These are phyloP conservation scores for Paraconiothyrium sp. DNA, from an alignment of 2,329 filamentous ascomycete species.

Conservation along the genomic window DNA sequence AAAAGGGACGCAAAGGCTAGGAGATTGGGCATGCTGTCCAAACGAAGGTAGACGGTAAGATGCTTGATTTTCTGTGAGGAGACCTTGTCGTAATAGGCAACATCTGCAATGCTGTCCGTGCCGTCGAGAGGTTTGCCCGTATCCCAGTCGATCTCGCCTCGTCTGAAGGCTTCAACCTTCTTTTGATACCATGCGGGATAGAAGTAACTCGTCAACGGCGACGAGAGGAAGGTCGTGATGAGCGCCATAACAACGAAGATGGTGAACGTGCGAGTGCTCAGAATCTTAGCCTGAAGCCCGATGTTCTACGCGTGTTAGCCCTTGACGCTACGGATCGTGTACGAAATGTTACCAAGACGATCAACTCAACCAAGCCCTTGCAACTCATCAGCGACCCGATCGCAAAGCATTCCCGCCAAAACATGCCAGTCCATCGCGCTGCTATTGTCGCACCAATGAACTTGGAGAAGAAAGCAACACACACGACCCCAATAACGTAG, in stretches of 20 bases:
- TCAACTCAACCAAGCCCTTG: conserved; percentile 93
- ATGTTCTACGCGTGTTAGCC: conserved; percentile 68
- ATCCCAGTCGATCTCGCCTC: conserved; percentile 93
- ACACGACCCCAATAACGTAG: conserved; percentile 85
- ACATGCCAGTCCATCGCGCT: conserved; percentile 76
- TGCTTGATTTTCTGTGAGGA: conserved; percentile 64
- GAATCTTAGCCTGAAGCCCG: conserved; percentile 81
- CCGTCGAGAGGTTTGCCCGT: conserved; percentile 57
- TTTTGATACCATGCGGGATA: conserved; percentile 82
- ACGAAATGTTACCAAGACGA: conserved; percentile 78
- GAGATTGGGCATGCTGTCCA: conserved; percentile 84
- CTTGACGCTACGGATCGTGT: conserved; percentile 1
- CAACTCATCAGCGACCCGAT: conserved; percentile 96
- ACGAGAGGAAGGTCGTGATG: conserved; percentile 84
- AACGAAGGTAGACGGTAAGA: conserved; percentile 80
- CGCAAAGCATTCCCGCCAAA: conserved; percentile 89
- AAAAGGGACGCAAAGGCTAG: conserved; percentile 85
- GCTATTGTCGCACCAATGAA: conserved; percentile 83
- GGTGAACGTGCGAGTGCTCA: conserved; percentile 84
- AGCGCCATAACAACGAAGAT: conserved; percentile 96
- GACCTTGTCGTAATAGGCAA: conserved; percentile 60
- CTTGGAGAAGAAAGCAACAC: conserved; percentile 84
- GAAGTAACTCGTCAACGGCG: conserved; percentile 75
- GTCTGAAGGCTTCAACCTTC: conserved; percentile 77
- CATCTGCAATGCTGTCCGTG: conserved; percentile 51